Conservation (phyloP, 2,329 filamentous ascomycete genomes). For the Lanzia echinophila region DNA sequence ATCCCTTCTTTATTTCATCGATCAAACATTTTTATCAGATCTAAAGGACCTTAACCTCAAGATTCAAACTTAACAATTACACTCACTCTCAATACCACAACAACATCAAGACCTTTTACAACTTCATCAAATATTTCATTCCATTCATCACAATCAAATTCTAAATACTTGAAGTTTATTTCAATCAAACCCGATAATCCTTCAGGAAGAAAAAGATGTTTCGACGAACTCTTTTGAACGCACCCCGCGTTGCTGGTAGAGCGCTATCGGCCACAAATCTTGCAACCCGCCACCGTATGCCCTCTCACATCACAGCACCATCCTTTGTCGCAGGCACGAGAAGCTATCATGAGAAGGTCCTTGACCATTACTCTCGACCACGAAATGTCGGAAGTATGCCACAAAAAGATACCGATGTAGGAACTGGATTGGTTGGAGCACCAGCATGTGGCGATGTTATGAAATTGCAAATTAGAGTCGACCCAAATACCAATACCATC, state of each 20-base stretch:
- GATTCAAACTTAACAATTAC: neutral
- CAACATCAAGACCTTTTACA: neutral
- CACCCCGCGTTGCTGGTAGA: constrained; percentile 26
- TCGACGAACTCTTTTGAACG: constrained; percentile 24
- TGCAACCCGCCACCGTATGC: constrained; percentile 20
- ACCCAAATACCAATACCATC: constrained; percentile 81
- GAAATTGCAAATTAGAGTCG: constrained; percentile 90
- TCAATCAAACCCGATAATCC: neutral
- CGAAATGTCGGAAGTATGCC: constrained; percentile 73
- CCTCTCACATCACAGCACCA: constrained; percentile 20
- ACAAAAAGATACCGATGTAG: constrained; percentile 76
- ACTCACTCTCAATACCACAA: neutral
- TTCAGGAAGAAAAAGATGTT: constrained; percentile 21
- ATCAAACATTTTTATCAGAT: neutral
- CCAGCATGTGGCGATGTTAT: constrained; percentile 89
- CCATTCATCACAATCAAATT: neutral
- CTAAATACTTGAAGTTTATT: neutral
- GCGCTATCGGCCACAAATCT: constrained; percentile 24
- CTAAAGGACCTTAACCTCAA: neutral
- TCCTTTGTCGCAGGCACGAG: constrained; percentile 22
- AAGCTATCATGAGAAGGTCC: constrained; percentile 39
- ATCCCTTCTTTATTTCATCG: neutral
- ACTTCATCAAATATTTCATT: neutral
- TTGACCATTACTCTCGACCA: constrained; percentile 78
- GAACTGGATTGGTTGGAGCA: constrained; percentile 86